Evolutionary conservation across 441 rosid species (phyloP).

Genomic region (Geranium incanum): DNA sequence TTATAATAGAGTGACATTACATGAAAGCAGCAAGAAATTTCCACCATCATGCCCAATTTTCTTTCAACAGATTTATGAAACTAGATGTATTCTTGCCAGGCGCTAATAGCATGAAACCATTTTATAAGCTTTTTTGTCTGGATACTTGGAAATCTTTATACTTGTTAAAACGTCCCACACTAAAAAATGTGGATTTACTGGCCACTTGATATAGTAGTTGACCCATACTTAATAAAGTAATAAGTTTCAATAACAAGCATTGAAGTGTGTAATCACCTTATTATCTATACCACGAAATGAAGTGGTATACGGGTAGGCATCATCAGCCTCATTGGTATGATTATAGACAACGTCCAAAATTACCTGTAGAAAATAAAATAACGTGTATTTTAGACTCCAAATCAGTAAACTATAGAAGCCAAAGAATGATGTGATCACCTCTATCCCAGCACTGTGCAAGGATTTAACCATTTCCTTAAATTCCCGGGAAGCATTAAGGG

Average conservation of each 20-base stretch:
- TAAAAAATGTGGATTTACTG: no score
- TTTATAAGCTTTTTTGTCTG: background rate
- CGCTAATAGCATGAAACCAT: background rate
- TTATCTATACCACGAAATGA: slow-evolving; percentile 97
- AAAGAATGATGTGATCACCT: slow-evolving; percentile 41
- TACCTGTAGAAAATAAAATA: slow-evolving; percentile 41
- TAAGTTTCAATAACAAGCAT: background rate
- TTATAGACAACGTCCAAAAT: slow-evolving; percentile 94
- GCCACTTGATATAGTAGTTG: no score
- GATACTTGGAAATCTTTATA: background rate
- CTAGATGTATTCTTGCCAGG: background rate
- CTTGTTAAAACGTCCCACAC: background rate
- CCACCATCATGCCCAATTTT: background rate
- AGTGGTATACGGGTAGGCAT: slow-evolving; percentile 65
- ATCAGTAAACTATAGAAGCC: slow-evolving; percentile 12
- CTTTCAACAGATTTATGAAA: background rate
- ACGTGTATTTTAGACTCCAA: slow-evolving; percentile 15
- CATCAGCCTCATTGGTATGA: slow-evolving; percentile 94
- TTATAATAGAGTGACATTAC: background rate
- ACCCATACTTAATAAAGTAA: background rate
- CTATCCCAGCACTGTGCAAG: slow-evolving; percentile 84
- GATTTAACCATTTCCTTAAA: slow-evolving; percentile 94
- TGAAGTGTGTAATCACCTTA: slow-evolving; percentile 38
- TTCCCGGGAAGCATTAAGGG: slow-evolving; percentile 68
- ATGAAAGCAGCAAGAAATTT: background rate